A percentile compares a stretch with the other conserved stretches of the same genome.
Evolutionary conservation across 2,329 filamentous ascomycete species (phyloP).

Genomic region (Talaromyces funiculosus): DNA sequence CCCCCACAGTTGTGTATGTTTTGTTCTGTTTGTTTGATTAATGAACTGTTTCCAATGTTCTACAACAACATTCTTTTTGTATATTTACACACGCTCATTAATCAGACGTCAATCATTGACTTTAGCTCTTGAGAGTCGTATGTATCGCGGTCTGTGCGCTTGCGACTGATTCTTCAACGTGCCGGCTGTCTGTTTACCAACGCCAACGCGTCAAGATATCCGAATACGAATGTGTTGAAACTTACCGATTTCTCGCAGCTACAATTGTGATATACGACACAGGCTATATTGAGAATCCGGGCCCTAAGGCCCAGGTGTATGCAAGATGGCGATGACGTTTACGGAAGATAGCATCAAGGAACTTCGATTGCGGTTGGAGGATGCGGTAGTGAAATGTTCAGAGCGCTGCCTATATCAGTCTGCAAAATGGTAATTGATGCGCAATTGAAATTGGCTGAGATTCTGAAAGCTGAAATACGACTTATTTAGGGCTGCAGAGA

Average conservation of each 20-base stretch:
- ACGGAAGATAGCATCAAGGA: slow-evolving; percentile 45
- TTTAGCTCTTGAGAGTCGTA: too few relatives aligned
- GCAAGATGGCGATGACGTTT: slow-evolving; percentile 30
- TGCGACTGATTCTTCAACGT: background rate
- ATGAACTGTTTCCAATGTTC: background rate
- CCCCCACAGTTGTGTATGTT: slow-evolving; percentile 1
- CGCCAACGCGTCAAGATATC: background rate
- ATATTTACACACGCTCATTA: background rate
- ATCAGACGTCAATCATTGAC: background rate
- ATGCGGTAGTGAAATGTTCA: slow-evolving; percentile 83
- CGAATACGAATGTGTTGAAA: background rate
- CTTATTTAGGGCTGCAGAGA: slow-evolving; percentile 74
- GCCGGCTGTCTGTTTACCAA: background rate
- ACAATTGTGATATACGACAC: background rate
- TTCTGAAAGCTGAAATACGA: too few relatives aligned
- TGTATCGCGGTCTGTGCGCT: too few relatives aligned
- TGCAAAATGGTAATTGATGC: slow-evolving; percentile 71
- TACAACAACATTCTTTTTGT: background rate
- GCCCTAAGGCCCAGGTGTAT: background rate
- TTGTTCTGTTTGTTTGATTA: background rate
- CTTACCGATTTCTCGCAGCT: background rate
- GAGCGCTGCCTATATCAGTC: slow-evolving; percentile 94
- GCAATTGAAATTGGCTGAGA: too few relatives aligned
- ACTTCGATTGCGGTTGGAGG: slow-evolving; percentile 69
- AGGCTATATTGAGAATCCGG: background rate